phyloP scores from a whole-genome alignment of 2,329 filamentous ascomycete genomes.

The Ophiostoma sp. region DNA sequence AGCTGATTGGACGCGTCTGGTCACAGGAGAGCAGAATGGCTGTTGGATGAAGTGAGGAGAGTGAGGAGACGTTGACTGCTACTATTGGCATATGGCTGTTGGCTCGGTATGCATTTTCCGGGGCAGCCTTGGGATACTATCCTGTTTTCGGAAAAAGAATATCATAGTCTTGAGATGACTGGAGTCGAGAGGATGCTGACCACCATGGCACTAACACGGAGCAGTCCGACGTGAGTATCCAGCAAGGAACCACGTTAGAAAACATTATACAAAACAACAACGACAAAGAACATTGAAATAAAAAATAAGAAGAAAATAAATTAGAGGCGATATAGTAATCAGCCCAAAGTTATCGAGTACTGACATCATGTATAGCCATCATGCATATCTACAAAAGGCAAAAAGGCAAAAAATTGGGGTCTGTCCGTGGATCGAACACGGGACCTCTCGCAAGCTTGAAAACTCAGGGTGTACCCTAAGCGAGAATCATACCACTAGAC shows the following conservation, averaged over 20 bases:
- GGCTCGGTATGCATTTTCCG: conserved; percentile 9
- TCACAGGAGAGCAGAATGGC: neutral
- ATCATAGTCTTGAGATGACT: too few relatives aligned
- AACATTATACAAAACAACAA: too few relatives aligned
- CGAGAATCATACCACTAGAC: conserved; percentile 62
- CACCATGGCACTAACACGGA: too few relatives aligned
- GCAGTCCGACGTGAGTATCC: too few relatives aligned
- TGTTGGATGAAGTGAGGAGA: neutral
- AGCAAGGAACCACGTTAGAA: too few relatives aligned
- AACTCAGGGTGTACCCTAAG: conserved; percentile 44
- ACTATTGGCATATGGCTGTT: neutral
- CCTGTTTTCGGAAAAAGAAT: too few relatives aligned
- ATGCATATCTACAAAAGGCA: neutral
- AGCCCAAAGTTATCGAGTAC: too few relatives aligned
- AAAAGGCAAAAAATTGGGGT: conserved; percentile 12
- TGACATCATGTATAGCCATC: too few relatives aligned
- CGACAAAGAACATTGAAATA: too few relatives aligned
- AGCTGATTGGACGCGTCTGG: neutral
- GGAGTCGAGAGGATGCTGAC: too few relatives aligned
- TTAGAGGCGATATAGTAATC: too few relatives aligned
- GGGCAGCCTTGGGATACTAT: neutral
- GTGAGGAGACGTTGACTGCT: neutral
- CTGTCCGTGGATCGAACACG: conserved; percentile 17
- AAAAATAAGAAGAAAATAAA: too few relatives aligned
- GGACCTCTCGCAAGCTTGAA: conserved; percentile 15